A percentile compares a stretch with the other conserved stretches of the same genome.
Conservation (phyloP, 129 eudicot species). For the sunflower (Helianthus annuus) region HanXRQr2.0-SUNRISE NC_035436.2:147710211-147710710, state of each 20-base stretch:
- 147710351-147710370: constrained; percentile 8
- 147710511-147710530: background rate
- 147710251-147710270: background rate
- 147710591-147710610: background rate
- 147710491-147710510: background rate
- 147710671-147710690: too few relatives aligned
- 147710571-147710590: too few relatives aligned
- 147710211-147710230: background rate
- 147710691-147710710: too few relatives aligned
- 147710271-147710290: background rate
- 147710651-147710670: too few relatives aligned
- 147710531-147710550: background rate
- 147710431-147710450: constrained; percentile 3
- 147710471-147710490: constrained; percentile 10
- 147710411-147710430: constrained; percentile 19
- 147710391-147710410: constrained; percentile 8
- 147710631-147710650: background rate
- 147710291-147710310: background rate
- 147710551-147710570: background rate
- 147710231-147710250: background rate
- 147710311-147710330: background rate
- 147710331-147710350: background rate
- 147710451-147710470: background rate
- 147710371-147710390: constrained; percentile 25
- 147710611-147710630: background rate